phyloP scores from a whole-genome alignment of 768 basidiomycete species.

The Collybia mongolica region DNA sequence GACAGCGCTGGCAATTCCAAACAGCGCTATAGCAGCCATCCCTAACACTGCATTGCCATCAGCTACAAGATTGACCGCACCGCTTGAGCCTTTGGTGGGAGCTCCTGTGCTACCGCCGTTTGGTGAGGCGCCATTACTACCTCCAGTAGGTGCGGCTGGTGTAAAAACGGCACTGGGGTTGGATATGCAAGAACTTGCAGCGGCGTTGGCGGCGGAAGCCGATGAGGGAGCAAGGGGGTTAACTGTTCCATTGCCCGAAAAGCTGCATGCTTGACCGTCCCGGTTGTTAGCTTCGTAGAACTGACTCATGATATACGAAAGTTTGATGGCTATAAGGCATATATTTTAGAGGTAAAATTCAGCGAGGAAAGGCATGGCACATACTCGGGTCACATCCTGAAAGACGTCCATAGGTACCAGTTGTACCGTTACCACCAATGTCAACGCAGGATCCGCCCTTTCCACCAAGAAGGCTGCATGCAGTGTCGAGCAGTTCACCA shows the following conservation, averaged over 20 bases:
- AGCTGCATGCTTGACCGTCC: constrained; percentile 66
- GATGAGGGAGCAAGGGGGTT: constrained; percentile 53
- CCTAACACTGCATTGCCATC: constrained; percentile 34
- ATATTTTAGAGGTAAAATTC: constrained; percentile 7
- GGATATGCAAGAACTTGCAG: constrained; percentile 65
- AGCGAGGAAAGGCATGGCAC: constrained; percentile 17
- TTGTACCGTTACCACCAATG: constrained; percentile 70
- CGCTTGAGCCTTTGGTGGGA: constrained; percentile 16
- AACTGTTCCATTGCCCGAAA: constrained; percentile 82
- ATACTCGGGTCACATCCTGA: constrained; percentile 80
- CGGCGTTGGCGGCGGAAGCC: constrained; percentile 48
- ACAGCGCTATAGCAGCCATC: constrained; percentile 29
- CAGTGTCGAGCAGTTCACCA: constrained; percentile 62
- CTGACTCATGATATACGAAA: constrained; percentile 80
- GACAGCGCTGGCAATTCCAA: constrained; percentile 38
- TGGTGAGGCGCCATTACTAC: constrained; percentile 17
- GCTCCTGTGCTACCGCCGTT: constrained; percentile 17
- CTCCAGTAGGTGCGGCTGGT: constrained; percentile 43
- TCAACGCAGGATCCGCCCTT: constrained; percentile 60
- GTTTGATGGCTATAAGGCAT: constrained; percentile 56
- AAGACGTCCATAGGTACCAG: constrained; percentile 74
- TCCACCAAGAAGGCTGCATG: constrained; percentile 73
- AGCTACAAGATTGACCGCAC: constrained; percentile 16
- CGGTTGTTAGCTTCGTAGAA: constrained; percentile 68
- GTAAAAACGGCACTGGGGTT: constrained; percentile 63